Conservation (phyloP, 176 grass and related monocot species). For the Panicum miliaceum region DNA sequence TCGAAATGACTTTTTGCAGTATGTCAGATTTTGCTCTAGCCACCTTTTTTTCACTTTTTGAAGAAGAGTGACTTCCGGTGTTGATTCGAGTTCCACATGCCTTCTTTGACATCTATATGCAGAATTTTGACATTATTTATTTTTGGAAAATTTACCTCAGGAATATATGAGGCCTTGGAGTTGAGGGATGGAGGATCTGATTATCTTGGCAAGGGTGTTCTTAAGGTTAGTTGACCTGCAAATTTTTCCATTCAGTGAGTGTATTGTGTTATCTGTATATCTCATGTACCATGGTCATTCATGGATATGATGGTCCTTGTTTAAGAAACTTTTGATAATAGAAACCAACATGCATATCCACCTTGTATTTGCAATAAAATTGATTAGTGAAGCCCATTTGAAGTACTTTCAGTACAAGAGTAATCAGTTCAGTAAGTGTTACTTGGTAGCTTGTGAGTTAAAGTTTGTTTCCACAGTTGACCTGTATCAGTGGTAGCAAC, state of each 20-base stretch:
- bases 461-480: background rate
- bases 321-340: background rate
- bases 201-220: conserved; percentile 88
- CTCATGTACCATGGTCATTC: too few species aligned
- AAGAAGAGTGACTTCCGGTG: background rate
- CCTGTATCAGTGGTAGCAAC: too few species aligned
- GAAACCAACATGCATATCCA: background rate
- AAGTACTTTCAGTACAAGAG: background rate
- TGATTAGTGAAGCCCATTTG: background rate
- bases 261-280: too few species aligned
- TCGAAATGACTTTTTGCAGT: background rate
- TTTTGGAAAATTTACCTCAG: conserved; percentile 20
- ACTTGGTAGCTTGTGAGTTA: background rate
- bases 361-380: background rate
- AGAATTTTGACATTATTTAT: background rate
- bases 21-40: background rate
- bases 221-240: conserved; percentile 56
- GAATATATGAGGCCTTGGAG: conserved; percentile 79
- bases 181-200: conserved; percentile 81
- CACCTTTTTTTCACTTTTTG: background rate
- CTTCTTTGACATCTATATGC: background rate
- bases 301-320: too few species aligned
- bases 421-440: background rate
- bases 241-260: too few species aligned
- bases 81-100: background rate